Percentiles rank a stretch among this genome's conserved stretches.
phyloP scores from a whole-genome alignment of 306 rosid genomes.

The Quercus engelmannii region DNA sequence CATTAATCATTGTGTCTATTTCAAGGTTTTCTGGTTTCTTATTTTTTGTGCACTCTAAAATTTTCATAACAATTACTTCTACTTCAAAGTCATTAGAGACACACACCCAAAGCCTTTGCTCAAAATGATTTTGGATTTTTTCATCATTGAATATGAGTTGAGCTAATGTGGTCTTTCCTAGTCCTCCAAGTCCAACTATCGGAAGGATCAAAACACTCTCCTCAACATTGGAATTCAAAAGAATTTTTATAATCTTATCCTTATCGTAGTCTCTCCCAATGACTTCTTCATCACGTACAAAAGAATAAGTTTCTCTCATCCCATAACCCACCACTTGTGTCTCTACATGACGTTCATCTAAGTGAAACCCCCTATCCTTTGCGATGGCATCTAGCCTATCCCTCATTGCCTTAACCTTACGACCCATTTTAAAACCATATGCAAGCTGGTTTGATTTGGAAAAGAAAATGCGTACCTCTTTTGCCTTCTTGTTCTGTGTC shows the following conservation, averaged over 20 bases:
- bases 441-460: neutral
- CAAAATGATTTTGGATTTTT: neutral
- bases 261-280: slow-evolving; percentile 18
- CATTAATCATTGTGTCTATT: neutral
- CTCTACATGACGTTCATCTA: neutral
- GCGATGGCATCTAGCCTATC: neutral
- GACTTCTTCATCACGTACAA: neutral
- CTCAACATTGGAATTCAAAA: neutral
- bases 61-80: neutral
- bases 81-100: neutral
- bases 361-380: neutral
- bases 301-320: neutral
- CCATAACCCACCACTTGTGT: neutral
- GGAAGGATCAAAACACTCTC: slow-evolving; percentile 9
- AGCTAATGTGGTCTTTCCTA: slow-evolving; percentile 22
- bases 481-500: neutral
- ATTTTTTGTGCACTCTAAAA: neutral
- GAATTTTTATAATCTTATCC: neutral
- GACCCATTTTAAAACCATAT: neutral
- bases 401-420: too few relatives aligned
- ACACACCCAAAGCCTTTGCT: neutral
- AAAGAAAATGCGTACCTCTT: neutral
- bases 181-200: slow-evolving; percentile 13
- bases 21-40: neutral
- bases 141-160: neutral